A percentile compares a stretch with the other conserved stretches of the same genome.
phyloP scores from a whole-genome alignment of 2,329 filamentous ascomycete species.

The Stemphylium vesicarium region DNA sequence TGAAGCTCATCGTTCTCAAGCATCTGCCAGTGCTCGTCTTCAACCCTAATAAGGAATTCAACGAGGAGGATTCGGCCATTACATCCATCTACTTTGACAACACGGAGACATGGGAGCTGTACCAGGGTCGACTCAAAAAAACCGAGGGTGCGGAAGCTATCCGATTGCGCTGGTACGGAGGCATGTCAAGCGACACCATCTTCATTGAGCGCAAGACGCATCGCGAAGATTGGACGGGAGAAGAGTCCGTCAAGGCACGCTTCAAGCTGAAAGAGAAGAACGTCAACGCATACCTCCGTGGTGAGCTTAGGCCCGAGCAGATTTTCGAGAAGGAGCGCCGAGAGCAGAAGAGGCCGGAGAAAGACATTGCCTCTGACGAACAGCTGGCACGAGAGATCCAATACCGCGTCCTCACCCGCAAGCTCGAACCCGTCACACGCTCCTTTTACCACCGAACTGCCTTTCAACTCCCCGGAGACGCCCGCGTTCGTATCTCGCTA shows the following conservation, averaged over 20 bases:
- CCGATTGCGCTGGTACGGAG: slow-evolving; percentile 94
- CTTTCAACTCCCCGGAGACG: slow-evolving; percentile 95
- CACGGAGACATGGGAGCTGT: slow-evolving; percentile 89
- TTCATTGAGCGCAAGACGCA: slow-evolving; percentile 98
- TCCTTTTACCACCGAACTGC: slow-evolving; percentile 99
- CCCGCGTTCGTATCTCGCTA: slow-evolving; percentile 92
- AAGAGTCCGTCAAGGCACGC: slow-evolving; percentile 97
- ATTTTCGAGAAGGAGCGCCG: slow-evolving; percentile 97
- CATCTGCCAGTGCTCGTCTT: slow-evolving; percentile 97
- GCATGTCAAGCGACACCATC: slow-evolving; percentile 92
- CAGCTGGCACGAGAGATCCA: slow-evolving; percentile 90
- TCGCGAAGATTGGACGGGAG: slow-evolving; percentile 97
- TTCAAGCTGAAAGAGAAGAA: slow-evolving; percentile 98
- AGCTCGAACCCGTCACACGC: slow-evolving; percentile 85
- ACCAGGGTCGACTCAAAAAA: slow-evolving; percentile 94
- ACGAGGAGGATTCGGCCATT: slow-evolving; percentile 87
- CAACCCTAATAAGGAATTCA: slow-evolving; percentile 96
- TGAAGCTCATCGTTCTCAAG: slow-evolving; percentile 97
- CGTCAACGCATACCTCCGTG: slow-evolving; percentile 86
- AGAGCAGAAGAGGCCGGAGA: slow-evolving; percentile 91
- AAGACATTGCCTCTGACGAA: slow-evolving; percentile 90
- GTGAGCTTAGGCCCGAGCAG: slow-evolving; percentile 81
- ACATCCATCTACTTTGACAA: slow-evolving; percentile 99
- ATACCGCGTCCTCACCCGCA: slow-evolving; percentile 87
- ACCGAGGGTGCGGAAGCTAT: slow-evolving; percentile 97